phyloP scores from a whole-genome alignment of 2,329 filamentous ascomycete genomes.

The Aureobasidium sp. region DNA sequence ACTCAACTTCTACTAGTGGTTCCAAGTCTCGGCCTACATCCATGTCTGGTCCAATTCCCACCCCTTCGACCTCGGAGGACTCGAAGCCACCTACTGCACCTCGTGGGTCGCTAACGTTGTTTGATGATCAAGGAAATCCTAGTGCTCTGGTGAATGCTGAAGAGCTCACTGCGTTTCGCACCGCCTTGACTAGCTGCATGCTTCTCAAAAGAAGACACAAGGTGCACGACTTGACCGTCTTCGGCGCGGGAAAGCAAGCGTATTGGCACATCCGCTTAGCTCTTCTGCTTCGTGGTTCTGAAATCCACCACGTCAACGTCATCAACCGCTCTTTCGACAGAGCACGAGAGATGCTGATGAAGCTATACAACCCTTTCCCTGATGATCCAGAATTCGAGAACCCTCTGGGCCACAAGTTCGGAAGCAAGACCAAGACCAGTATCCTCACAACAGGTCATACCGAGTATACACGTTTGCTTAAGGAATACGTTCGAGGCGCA shows the following conservation, averaged over 20 bases:
- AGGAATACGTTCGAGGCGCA: slow-evolving; percentile 61
- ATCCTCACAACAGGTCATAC: slow-evolving; percentile 63
- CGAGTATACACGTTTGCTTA: slow-evolving; percentile 60
- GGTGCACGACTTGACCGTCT: slow-evolving; percentile 72
- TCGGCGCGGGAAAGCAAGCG: slow-evolving; percentile 82
- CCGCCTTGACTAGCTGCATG: slow-evolving; percentile 56
- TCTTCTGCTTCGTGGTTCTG: slow-evolving; percentile 60
- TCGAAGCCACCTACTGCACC: slow-evolving; percentile 25
- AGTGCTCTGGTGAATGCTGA: slow-evolving; percentile 59
- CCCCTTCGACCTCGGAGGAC: slow-evolving; percentile 19
- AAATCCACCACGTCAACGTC: slow-evolving; percentile 73
- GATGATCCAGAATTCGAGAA: slow-evolving; percentile 30
- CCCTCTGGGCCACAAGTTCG: slow-evolving; percentile 31
- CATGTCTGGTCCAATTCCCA: slow-evolving; percentile 21
- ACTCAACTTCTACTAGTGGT: neutral
- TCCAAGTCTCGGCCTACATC: neutral
- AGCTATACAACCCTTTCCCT: slow-evolving; percentile 45
- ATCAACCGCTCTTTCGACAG: slow-evolving; percentile 67
- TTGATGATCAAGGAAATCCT: slow-evolving; percentile 47
- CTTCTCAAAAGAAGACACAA: slow-evolving; percentile 56
- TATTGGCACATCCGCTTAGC: slow-evolving; percentile 91
- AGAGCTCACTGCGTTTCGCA: slow-evolving; percentile 63
- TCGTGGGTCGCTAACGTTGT: slow-evolving; percentile 49
- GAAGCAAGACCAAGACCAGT: slow-evolving; percentile 52
- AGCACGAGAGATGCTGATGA: slow-evolving; percentile 45